Base-by-base conservation (phyloP, 2,329 filamentous ascomycete genomes). In the Diaporthe citriasiana region DNA sequence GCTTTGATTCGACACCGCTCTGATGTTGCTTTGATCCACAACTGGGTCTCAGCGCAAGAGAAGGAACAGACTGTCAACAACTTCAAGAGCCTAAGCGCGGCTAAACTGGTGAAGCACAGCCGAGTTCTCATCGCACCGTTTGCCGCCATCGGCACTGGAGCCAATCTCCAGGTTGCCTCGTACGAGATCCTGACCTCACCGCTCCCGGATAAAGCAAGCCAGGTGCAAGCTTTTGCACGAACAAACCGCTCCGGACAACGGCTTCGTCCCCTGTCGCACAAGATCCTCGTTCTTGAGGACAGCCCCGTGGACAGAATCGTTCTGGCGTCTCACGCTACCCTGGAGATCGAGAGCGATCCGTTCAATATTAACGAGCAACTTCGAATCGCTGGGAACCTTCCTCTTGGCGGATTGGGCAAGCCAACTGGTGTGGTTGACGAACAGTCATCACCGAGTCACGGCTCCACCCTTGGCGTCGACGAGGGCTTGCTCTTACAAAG, bases 111-210 rank as follows among this genome's bases (percentile, higher is more conserved):
- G 12, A 60, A 45, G 10, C 47, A 71, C 33, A 60, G 17, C 10
- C 53, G 70, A 1, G 22, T 71, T 17, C 30, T 74, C 1, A 40
- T 74, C 5, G 60, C 69, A 7, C 59, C 73, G 4, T 68, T 72
- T 10, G 73, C 60, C 4, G 25, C 40, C 17, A 57, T 63, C 1
- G 73, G 69, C 0, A 63, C 73, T 5, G 73, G 69, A 3, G 59
- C 66, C 15, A 74, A 74, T 22, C 69, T 74, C 4, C 73, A 74
- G n/a, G 59, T 57, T 3, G 73, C 73, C 9, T 72, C 65, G 27
- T 74, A 74, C 69, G 25, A 74, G 60, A 71, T 74, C 1, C 60
- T 74, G n/a, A 74, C 73, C 22, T 72, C 69, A 5, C 73, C 73
- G 0, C 42, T 65, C 4, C 60, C 73, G 15, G 45, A 56, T 1